Base-by-base conservation (phyloP, 179 eudicot species). In the Silene noctiflora region DNA sequence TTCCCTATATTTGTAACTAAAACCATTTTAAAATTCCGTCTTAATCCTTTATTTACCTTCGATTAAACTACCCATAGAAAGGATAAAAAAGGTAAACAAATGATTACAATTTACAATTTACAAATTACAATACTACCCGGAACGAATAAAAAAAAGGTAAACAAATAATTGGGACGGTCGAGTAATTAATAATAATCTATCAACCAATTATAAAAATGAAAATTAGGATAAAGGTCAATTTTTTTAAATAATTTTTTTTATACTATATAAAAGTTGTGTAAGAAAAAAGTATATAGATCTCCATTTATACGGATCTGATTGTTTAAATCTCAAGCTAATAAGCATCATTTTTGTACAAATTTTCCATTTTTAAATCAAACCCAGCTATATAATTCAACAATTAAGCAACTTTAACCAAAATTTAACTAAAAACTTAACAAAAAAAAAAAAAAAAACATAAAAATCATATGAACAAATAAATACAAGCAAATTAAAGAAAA, bases 201-300 rank as follows among this genome's bases (percentile, higher is more conserved):
- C 46, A 39, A 10, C 1, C 46, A 10, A 76, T 10, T 31, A 0
- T 9, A 55, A 56, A 56, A 22, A 6, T 3, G 59, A 58, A 58
- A 58, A 58, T n/a, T 6, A 19, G 19, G 21, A 0, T 6, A 5
- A 2, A 46, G 25, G 35, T 5, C 5, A 25, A 59, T 6, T 66
- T 7, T 24, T 61, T 31, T 11, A 12, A 35, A 4, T 39, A 39
- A 1, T 39, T 39, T 5, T 46, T 24, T n/a, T 27, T 29, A 6
- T 27, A 31, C 1, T 7, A 39, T 39, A 5, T 17, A 10, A 55
- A 60, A 25, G 24, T 69, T 60, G 51, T 75, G 48, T 74, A n/a
- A 33, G 60, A 29, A 35, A 70, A 8, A 69, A 75, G 72, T 69
- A 76, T 24, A 58, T 22, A 14, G 80, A 81, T 76, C 71, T 67